Evolutionary conservation across 2,329 filamentous ascomycete species (phyloP), one percentile per base, ranked within the genome.

Genomic region (Colletotrichum spaethianum): DNA sequence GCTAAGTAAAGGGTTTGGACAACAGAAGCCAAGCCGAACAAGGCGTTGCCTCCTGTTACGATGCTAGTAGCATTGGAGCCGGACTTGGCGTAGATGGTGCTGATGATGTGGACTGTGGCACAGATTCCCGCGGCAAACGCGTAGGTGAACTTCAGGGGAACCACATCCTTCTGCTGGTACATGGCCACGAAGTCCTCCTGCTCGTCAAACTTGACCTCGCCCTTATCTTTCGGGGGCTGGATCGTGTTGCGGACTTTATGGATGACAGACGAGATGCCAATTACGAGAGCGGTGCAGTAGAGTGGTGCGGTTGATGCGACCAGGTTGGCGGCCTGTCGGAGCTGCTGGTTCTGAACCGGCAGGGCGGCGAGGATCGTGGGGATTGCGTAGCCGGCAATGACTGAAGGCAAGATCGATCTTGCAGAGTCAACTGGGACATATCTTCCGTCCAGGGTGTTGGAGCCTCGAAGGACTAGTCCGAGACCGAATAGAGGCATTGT

Each of bases 11-110:
- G n/a, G 0, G 46, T 61, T 3, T 55, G 3, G 1, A 33, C 42
- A 1, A 40, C 38, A 9, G 55, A 67, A 6, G 67, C 55, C 8
- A 70, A 2, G 0, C 63, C 46, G 2, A 50, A 66, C 8, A 67
- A n/a, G 2, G 18, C 46, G 46, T 31, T 61, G 28, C 62, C 53
- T 83, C 67, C 28, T 26, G 52, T 9, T 0, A 44, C 11, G 14
- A 61, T n/a, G 20, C 36, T 11, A 23, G 20, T 8, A 33, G 16
- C n/a, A n/a, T 5, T 1, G 50, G n/a, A 3, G 62, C 31, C 62
- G 46, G 52, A 61, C 14, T 3, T 26, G 0, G 36, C 31, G 48
- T 61, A 55, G 2, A 67, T 28, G 3, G 11, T 16, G 14, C 55
- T 60, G 0, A 46, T 46, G 0, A 70, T 4, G 16, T 70, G 62